A percentile compares a stretch with the other conserved stretches of the same genome.
phyloP scores from a whole-genome alignment of 2,329 filamentous ascomycete species.

The Periconia macrospinosa region DNA sequence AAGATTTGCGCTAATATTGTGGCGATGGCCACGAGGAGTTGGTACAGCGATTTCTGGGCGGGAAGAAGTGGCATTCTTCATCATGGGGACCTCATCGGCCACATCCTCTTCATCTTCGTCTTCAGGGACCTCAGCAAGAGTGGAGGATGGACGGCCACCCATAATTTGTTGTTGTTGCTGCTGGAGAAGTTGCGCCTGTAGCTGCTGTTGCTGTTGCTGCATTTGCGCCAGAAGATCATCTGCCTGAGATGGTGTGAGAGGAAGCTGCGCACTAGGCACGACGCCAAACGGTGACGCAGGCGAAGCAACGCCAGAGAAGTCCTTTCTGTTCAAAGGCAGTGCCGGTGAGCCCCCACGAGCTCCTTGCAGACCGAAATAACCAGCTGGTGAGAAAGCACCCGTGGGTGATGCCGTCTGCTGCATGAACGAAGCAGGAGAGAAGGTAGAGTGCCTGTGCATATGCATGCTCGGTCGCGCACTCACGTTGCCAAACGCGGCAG shows the following conservation, averaged over 20 bases:
- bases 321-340: slow-evolving; percentile 36
- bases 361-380: slow-evolving; percentile 41
- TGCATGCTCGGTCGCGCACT: slow-evolving; percentile 54
- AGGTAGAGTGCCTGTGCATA: slow-evolving; percentile 73
- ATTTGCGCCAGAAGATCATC: slow-evolving; percentile 49
- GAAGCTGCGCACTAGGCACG: slow-evolving; percentile 47
- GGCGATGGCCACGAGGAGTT: slow-evolving; percentile 61
- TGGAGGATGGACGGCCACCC: slow-evolving; percentile 50
- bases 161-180: slow-evolving; percentile 55
- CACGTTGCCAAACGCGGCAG: slow-evolving; percentile 62
- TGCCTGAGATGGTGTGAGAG: slow-evolving; percentile 40
- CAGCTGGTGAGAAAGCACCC: slow-evolving; percentile 45
- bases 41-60: slow-evolving; percentile 61
- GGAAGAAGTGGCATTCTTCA: slow-evolving; percentile 45
- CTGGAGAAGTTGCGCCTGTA: slow-evolving; percentile 58
- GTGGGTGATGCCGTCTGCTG: slow-evolving; percentile 62
- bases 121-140: slow-evolving; percentile 72
- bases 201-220: slow-evolving; percentile 53
- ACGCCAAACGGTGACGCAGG: slow-evolving; percentile 65
- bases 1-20: slow-evolving; percentile 75
- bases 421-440: slow-evolving; percentile 69
- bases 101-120: slow-evolving; percentile 65
- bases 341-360: slow-evolving; percentile 49
- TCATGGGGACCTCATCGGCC: slow-evolving; percentile 38
- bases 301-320: slow-evolving; percentile 39